Evolutionary conservation across 495 filamentous ascomycete species (phyloP).

Genomic region (Aspergillus avenaceus): DNA sequence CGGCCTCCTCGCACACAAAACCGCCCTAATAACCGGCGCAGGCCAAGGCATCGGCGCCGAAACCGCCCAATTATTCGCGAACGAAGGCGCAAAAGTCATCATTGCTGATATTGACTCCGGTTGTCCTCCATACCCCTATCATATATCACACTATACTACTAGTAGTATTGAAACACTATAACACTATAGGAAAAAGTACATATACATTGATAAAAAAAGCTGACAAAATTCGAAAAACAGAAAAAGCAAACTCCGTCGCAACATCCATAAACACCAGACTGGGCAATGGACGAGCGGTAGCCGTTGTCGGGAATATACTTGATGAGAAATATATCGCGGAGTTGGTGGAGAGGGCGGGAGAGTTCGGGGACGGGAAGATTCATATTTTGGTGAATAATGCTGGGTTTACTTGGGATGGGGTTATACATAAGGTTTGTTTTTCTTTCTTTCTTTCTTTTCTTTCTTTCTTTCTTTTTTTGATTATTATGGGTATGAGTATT

Average conservation of each 20-base stretch:
- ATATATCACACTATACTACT: neutral
- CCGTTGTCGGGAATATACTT: slow-evolving; percentile 70
- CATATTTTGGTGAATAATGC: slow-evolving; percentile 88
- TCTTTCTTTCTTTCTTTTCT: neutral
- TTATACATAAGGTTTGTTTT: slow-evolving; percentile 70
- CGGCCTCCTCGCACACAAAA: slow-evolving; percentile 71
- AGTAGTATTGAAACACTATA: neutral
- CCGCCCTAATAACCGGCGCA: slow-evolving; percentile 82
- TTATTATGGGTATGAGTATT: neutral
- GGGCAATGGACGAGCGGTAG: slow-evolving; percentile 55
- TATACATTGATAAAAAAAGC: neutral
- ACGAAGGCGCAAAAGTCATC: slow-evolving; percentile 80
- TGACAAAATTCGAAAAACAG: slow-evolving; percentile 23
- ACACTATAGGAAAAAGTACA: neutral
- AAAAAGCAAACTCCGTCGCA: slow-evolving; percentile 61
- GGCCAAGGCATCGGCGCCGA: slow-evolving; percentile 91
- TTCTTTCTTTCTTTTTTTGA: neutral
- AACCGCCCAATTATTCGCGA: slow-evolving; percentile 73
- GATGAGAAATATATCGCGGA: slow-evolving; percentile 59
- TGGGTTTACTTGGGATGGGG: slow-evolving; percentile 84
- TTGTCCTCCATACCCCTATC: slow-evolving; percentile 24
- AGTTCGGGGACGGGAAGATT: slow-evolving; percentile 81
- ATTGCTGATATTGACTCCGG: slow-evolving; percentile 76
- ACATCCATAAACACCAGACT: slow-evolving; percentile 59
- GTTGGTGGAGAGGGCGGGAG: slow-evolving; percentile 68